Percentiles rank a stretch among this genome's conserved stretches.
Evolutionary conservation across 2,329 filamentous ascomycete species (phyloP).

Genomic region (Teratosphaeria pseudoeucalypti): DNA sequence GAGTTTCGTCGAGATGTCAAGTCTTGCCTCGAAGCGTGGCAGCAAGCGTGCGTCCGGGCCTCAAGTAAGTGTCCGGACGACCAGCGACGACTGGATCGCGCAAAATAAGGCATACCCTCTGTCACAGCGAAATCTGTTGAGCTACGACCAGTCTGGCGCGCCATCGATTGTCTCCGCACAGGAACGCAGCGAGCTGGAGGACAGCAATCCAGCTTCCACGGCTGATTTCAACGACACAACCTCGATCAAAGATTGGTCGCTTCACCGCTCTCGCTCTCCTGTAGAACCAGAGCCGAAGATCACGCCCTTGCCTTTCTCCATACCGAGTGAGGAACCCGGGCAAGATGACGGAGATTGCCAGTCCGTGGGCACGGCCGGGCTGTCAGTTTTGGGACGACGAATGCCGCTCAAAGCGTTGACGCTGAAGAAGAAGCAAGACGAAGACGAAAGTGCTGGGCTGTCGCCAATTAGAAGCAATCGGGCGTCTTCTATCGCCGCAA

Average conservation of each 20-base stretch:
- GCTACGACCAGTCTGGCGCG: slow-evolving; percentile 23
- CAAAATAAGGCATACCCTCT: slow-evolving; percentile 18
- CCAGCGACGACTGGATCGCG: slow-evolving; percentile 37
- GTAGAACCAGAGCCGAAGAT: slow-evolving; percentile 22
- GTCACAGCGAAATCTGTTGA: slow-evolving; percentile 19
- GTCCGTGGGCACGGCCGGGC: slow-evolving; percentile 1
- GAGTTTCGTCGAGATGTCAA: slow-evolving; percentile 46
- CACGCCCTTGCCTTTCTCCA: slow-evolving; percentile 55
- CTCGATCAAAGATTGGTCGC: not conserved
- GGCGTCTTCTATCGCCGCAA: slow-evolving; percentile 40
- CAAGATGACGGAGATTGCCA: slow-evolving; percentile 32
- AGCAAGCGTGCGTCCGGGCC: not conserved
- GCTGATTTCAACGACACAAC: not conserved
- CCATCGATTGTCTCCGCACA: slow-evolving; percentile 3
- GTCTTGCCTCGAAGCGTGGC: slow-evolving; percentile 27
- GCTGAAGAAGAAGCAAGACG: slow-evolving; percentile 3
- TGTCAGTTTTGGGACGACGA: not conserved
- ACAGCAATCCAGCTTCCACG: not conserved
- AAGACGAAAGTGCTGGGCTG: slow-evolving; percentile 15
- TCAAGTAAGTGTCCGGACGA: slow-evolving; percentile 43
- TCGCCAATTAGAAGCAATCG: slow-evolving; percentile 29
- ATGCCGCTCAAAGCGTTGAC: slow-evolving; percentile 3
- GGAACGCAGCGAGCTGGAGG: not conserved
- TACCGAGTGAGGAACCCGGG: slow-evolving; percentile 42
- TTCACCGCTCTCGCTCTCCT: not conserved